Conservation (phyloP, 129 eudicot species). For the Lactuca sativa region DNA sequence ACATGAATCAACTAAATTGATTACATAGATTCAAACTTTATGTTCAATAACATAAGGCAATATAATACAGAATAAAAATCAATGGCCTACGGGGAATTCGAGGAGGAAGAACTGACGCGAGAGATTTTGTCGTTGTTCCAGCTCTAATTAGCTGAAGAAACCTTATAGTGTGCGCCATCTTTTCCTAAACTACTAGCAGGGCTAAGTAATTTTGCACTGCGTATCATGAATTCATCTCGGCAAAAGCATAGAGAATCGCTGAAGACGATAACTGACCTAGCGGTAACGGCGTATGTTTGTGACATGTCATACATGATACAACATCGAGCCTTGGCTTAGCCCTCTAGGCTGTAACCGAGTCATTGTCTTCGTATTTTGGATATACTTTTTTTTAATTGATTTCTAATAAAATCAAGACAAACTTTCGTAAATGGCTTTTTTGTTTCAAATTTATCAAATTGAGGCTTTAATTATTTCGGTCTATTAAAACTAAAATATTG, state of each 20-base stretch:
- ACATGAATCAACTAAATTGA: neutral
- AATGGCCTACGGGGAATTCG: conserved; percentile 23
- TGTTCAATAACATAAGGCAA: neutral
- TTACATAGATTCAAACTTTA: neutral
- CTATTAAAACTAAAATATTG: no score
- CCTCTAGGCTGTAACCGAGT: neutral
- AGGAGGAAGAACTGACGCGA: conserved; percentile 16
- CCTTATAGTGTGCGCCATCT: conserved; percentile 31
- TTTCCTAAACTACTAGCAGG: conserved; percentile 1
- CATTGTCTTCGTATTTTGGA: no score
- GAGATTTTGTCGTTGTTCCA: conserved; percentile 20
- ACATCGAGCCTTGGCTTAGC: neutral
- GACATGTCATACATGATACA: neutral
- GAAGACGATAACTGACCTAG: conserved; percentile 4
- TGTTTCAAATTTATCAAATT: no score
- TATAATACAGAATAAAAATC: neutral
- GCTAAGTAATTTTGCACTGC: neutral
- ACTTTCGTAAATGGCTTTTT: no score
- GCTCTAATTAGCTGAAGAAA: conserved; percentile 35
- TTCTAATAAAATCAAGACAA: no score
- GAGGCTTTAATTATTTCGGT: no score
- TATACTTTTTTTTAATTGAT: no score
- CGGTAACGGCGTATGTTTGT: conserved; percentile 5
- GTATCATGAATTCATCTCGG: conserved; percentile 11
- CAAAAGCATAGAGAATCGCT: neutral